phyloP scores from a whole-genome alignment of 768 basidiomycete species.

The Crucibulum laeve region DNA sequence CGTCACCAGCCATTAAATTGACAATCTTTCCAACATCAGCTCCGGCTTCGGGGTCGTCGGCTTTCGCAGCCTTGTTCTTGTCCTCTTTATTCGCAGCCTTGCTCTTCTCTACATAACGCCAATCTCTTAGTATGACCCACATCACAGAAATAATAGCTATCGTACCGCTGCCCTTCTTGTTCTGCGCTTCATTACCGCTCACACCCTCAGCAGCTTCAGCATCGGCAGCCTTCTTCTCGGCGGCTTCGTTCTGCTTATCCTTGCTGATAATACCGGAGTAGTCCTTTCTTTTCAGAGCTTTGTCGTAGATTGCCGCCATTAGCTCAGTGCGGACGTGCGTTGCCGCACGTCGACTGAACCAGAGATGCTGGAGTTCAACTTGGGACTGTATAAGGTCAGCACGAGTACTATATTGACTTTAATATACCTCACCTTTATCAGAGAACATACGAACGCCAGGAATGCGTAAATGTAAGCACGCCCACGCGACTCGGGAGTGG shows the following conservation, averaged over 20 bases:
- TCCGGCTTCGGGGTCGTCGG: slow-evolving; percentile 61
- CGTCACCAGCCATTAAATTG: slow-evolving; percentile 82
- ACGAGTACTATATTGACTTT: not conserved
- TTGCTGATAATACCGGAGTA: slow-evolving; percentile 72
- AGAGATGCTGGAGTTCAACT: slow-evolving; percentile 72
- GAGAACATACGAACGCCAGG: slow-evolving; percentile 61
- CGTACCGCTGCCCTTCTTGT: no score
- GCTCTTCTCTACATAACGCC: slow-evolving; percentile 23
- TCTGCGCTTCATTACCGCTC: no score
- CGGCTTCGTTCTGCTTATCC: slow-evolving; percentile 27
- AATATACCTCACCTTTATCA: slow-evolving; percentile 41
- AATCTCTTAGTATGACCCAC: no score
- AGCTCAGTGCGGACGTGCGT: slow-evolving; percentile 74
- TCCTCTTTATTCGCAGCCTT: slow-evolving; percentile 31
- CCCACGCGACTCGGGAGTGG: slow-evolving; percentile 46
- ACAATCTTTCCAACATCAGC: slow-evolving; percentile 90
- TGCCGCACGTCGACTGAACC: slow-evolving; percentile 73
- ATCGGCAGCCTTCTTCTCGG: slow-evolving; percentile 30
- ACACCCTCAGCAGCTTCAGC: slow-evolving; percentile 2
- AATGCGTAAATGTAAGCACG: slow-evolving; percentile 77
- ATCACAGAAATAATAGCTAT: no score
- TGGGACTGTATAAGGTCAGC: slow-evolving; percentile 35
- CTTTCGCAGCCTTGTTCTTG: slow-evolving; percentile 33
- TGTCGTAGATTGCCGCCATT: slow-evolving; percentile 87
- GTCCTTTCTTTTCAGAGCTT: slow-evolving; percentile 79